These are phyloP conservation scores for Diddensiella transvaalensis DNA, from an alignment of 805 yeast species.

Conservation along the genomic window DNA sequence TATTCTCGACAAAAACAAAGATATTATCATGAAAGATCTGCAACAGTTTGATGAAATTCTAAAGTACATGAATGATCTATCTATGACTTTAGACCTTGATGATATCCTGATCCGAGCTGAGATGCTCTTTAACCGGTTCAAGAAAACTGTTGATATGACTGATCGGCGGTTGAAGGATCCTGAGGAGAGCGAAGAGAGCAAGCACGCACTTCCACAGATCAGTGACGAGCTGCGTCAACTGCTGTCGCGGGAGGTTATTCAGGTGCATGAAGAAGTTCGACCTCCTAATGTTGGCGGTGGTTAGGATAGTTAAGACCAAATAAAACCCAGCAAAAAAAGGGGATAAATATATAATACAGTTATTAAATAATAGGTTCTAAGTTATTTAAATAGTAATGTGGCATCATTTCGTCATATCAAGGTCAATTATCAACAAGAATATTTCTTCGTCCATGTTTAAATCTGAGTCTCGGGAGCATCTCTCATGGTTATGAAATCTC, in stretches of 20 bases:
- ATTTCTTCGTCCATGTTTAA: too few relatives aligned
- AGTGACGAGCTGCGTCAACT: slow-evolving; percentile 55
- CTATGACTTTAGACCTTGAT: slow-evolving; percentile 68
- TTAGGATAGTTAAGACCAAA: slow-evolving; percentile 16
- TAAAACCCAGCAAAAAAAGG: not conserved
- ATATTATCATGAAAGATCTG: slow-evolving; percentile 69
- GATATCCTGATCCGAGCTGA: slow-evolving; percentile 84
- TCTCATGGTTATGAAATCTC: too few relatives aligned
- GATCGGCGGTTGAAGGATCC: slow-evolving; percentile 41
- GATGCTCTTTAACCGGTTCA: slow-evolving; percentile 72
- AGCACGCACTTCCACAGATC: slow-evolving; percentile 26
- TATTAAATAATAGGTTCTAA: not conserved
- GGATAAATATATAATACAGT: not conserved
- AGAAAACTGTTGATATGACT: slow-evolving; percentile 72
- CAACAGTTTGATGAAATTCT: slow-evolving; percentile 84
- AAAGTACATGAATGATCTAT: slow-evolving; percentile 86
- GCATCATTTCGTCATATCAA: not conserved
- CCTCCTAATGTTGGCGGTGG: slow-evolving; percentile 38
- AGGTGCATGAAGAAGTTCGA: slow-evolving; percentile 55
- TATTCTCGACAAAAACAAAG: slow-evolving; percentile 81
- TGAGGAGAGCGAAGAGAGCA: slow-evolving; percentile 13
- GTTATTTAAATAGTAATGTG: not conserved
- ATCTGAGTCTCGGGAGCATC: too few relatives aligned
- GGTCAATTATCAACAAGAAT: too few relatives aligned
- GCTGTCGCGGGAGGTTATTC: slow-evolving; percentile 56